Percentiles rank a stretch among this genome's conserved stretches.
Evolutionary conservation across 495 filamentous ascomycete genomes (phyloP).

Genomic region (Halenospora varia): DNA sequence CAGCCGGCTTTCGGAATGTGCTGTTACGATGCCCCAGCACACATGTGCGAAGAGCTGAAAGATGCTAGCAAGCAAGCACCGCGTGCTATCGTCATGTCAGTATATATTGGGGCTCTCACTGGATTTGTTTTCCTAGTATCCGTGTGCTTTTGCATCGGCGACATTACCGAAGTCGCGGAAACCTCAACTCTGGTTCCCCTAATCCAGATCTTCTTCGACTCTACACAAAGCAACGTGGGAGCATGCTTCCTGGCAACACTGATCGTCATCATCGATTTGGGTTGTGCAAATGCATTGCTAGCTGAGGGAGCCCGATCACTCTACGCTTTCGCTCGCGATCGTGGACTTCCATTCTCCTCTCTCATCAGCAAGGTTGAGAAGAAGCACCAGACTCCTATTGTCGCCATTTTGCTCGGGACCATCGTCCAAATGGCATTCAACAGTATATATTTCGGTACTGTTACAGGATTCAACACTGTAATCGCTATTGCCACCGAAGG

Average conservation of each 20-base stretch:
- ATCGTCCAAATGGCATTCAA: constrained; percentile 51
- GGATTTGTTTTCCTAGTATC: constrained; percentile 40
- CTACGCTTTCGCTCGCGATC: constrained; percentile 55
- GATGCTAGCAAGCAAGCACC: constrained; percentile 48
- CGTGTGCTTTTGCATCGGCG: constrained; percentile 38
- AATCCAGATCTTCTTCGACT: constrained; percentile 48
- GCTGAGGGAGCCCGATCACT: constrained; percentile 48
- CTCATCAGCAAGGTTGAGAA: constrained; percentile 38
- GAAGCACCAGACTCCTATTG: constrained; percentile 41
- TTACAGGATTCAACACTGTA: constrained; percentile 54
- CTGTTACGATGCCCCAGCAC: constrained; percentile 47
- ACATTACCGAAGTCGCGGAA: constrained; percentile 30
- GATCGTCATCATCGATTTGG: constrained; percentile 39
- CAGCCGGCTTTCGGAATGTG: constrained; percentile 57
- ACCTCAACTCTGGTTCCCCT: constrained; percentile 44
- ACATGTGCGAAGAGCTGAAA: constrained; percentile 44
- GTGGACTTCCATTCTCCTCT: constrained; percentile 51
- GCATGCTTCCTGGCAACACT: constrained; percentile 40
- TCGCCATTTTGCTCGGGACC: constrained; percentile 46
- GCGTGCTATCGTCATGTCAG: constrained; percentile 50
- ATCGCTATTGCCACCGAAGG: constrained; percentile 54
- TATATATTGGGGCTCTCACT: constrained; percentile 45
- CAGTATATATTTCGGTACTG: constrained; percentile 54
- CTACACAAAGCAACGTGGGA: constrained; percentile 34
- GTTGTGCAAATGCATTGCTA: constrained; percentile 40